Evolutionary conservation across 106 monocot genomes (phyloP), one percentile per base, ranked within the genome.

Genomic region (Acorus gramineus): DNA sequence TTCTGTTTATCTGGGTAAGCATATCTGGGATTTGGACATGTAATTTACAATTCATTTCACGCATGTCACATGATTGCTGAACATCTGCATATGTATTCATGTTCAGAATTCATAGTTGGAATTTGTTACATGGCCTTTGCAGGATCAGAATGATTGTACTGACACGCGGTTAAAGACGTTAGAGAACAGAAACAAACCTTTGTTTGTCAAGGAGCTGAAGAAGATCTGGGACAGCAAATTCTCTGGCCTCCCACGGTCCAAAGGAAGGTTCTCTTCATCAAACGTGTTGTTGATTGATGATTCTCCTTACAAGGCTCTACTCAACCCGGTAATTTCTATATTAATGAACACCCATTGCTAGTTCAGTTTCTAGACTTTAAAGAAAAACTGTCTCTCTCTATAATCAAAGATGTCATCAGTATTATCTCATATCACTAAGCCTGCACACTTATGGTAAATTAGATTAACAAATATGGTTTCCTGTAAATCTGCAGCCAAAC

Each of bases 171-270:
- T 51, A 14, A 64, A 42, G 58, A 58, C 58, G 13, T 7, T 58
- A 42, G 58, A 58, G 58, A 58, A 58, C 58, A 58, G 42, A 4
- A 3, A 64, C 6, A 64, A 64, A 8, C 64, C 64, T 14, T 14
- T 64, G 13, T 64, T 64, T 13, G 2, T 64, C 10, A 64, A 64
- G 5, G 64, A 64, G 49, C 64, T 64, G 64, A 64, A 13, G 64
- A 64, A 51, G 64, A 5, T 64, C 4, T 64, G 64, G 64, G 64
- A 64, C 4, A 14, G 14, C 28, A 14, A 42, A 3, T 6, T 3
- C 58, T 4, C 9, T 14, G 58, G 14, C 3, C 12, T 28, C 4
- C 58, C 28, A 6, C 3, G 13, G 58, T 1, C 28, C 3, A 13
- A 4, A 6, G 7, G 51, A 9, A 3, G 51, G 5, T 64, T 64